A percentile compares a stretch with the other conserved stretches of the same genome.
phyloP scores from a whole-genome alignment of 371 early-diverging fungal genomes.

The Mortierella sp. region DNA sequence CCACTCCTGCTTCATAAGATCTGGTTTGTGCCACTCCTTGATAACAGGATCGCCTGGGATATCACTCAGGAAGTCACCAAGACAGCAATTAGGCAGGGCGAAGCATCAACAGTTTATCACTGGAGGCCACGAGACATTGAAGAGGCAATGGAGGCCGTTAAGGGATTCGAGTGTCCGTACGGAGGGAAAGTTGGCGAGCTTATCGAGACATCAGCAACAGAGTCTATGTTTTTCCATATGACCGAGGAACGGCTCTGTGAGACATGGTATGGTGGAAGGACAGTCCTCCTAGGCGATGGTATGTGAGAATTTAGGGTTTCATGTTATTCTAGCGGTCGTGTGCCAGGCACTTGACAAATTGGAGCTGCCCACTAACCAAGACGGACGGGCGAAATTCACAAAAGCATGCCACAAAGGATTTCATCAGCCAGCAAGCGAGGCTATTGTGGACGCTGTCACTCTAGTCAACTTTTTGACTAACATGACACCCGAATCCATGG shows the following conservation, averaged over 20 bases:
- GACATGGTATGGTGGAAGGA: conserved; percentile 50
- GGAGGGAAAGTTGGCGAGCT: conserved; percentile 45
- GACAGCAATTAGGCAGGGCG: conserved; percentile 41
- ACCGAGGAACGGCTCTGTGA: conserved; percentile 46
- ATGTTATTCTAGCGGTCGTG: background rate
- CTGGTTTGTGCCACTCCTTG: conserved; percentile 46
- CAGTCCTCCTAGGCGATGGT: conserved; percentile 49
- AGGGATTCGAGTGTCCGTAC: conserved; percentile 32
- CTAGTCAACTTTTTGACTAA: conserved; percentile 39
- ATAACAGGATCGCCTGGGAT: conserved; percentile 51
- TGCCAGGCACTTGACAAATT: background rate
- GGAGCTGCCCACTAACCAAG: background rate
- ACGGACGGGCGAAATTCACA: background rate
- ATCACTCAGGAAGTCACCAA: conserved; percentile 33
- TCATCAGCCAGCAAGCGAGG: conserved; percentile 46
- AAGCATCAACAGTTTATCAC: conserved; percentile 30
- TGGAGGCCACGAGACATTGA: conserved; percentile 45
- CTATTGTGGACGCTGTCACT: conserved; percentile 41
- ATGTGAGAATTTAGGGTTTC: background rate
- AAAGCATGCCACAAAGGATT: conserved; percentile 39
- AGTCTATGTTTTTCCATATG: conserved; percentile 42
- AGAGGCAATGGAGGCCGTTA: conserved; percentile 25
- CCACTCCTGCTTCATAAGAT: conserved; percentile 17
- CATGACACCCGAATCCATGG: conserved; percentile 14
- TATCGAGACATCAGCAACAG: conserved; percentile 24